Percentiles rank a stretch among this genome's conserved stretches.
Evolutionary conservation across 495 filamentous ascomycete species (phyloP).

Genomic region (Alectoria sarmentosa): DNA sequence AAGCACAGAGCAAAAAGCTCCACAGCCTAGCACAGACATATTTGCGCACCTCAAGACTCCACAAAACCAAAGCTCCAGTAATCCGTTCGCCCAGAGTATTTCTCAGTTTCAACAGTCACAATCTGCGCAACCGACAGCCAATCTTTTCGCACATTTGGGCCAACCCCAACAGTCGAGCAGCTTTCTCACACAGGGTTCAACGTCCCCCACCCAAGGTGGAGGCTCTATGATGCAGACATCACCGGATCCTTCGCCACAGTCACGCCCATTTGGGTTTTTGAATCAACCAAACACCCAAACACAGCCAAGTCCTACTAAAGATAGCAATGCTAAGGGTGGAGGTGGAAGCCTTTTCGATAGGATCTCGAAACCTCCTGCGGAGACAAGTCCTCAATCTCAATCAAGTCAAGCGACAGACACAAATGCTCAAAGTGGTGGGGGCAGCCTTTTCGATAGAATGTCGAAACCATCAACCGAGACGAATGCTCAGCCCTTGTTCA

Average conservation of each 20-base stretch:
- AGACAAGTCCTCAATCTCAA: neutral
- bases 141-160: conserved; percentile 9
- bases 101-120: conserved; percentile 7
- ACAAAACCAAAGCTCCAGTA: conserved; percentile 19
- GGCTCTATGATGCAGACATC: conserved; percentile 17
- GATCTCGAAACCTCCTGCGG: neutral
- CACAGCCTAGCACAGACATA: conserved; percentile 20
- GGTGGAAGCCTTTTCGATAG: conserved; percentile 18
- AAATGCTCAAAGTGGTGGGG: neutral
- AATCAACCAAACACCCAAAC: conserved; percentile 8
- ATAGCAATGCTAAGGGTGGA: neutral
- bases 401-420: neutral
- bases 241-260: conserved; percentile 21
- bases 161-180: conserved; percentile 15
- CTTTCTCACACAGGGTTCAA: conserved; percentile 11
- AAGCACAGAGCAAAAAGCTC: conserved; percentile 28
- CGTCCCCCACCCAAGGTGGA: conserved; percentile 12
- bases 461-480: neutral
- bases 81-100: conserved; percentile 18
- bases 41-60: conserved; percentile 30
- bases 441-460: conserved; percentile 13
- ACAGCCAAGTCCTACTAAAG: conserved; percentile 13
- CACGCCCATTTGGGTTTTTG: conserved; percentile 17
- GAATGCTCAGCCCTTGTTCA: neutral
- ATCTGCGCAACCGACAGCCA: conserved; percentile 16